These are phyloP conservation scores for Apiospora pterosperma DNA, from an alignment of 2,329 filamentous ascomycete species.

Conservation along the genomic window DNA sequence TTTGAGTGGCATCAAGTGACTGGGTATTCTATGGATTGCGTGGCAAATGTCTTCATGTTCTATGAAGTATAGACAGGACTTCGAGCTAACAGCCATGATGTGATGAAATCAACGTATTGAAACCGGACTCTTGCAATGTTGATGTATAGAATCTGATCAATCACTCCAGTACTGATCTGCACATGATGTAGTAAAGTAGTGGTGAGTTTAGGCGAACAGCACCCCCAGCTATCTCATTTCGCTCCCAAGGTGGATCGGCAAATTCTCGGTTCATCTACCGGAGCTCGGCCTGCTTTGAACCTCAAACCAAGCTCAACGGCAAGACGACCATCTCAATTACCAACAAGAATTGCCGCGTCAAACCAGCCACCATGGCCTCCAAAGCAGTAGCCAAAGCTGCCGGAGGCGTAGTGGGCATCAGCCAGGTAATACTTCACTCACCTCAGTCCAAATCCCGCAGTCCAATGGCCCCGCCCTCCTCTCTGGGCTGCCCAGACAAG, in stretches of 20 bases:
- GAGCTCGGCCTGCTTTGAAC: constrained; percentile 3
- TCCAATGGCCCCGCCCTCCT: background rate
- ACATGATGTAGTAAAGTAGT: too few species aligned
- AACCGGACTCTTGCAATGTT: background rate
- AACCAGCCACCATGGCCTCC: constrained; percentile 53
- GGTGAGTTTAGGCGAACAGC: background rate
- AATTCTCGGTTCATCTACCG: constrained; percentile 3
- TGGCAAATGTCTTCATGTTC: background rate
- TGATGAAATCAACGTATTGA: background rate
- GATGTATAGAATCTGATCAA: background rate
- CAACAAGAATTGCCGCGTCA: constrained; percentile 14
- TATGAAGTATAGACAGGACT: background rate
- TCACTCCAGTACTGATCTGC: background rate
- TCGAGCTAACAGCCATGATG: background rate
- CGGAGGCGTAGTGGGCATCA: constrained; percentile 52
- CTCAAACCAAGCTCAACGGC: background rate
- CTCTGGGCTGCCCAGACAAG: background rate
- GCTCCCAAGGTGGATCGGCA: constrained; percentile 1
- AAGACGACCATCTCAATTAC: constrained; percentile 9
- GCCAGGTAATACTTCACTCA: constrained; percentile 48
- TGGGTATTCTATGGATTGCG: background rate
- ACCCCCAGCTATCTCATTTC: background rate
- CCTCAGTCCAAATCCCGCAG: background rate
- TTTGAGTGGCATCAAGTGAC: background rate
- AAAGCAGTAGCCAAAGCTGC: constrained; percentile 56